phyloP scores from a whole-genome alignment of 352 stramenopile genomes.

The Pythium scleroteichum region DNA sequence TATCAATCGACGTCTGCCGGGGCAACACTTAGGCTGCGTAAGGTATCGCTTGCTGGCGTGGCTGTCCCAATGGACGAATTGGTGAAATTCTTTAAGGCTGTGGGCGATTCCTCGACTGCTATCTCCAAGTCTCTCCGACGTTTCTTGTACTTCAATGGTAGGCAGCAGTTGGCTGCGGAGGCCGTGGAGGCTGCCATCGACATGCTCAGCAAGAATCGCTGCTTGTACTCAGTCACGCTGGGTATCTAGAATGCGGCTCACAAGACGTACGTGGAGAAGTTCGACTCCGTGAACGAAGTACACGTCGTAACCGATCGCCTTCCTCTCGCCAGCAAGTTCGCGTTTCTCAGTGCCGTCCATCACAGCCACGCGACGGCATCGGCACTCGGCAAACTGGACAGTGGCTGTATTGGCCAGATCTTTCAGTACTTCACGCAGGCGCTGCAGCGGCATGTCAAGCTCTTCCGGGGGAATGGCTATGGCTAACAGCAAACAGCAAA shows the following conservation, averaged over 20 bases:
- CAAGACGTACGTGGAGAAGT: not conserved
- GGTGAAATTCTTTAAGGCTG: no score
- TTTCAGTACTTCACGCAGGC: not conserved
- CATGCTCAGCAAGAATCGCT: not conserved
- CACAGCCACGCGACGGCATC: not conserved
- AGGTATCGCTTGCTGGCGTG: not conserved
- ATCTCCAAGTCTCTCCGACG: not conserved
- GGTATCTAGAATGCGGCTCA: not conserved
- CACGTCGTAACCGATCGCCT: not conserved
- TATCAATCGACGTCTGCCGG: no score
- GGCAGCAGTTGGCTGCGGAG: not conserved
- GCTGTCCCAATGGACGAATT: slow-evolving; percentile 6
- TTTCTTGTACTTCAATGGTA: not conserved
- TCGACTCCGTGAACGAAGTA: not conserved
- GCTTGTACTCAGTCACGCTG: slow-evolving; percentile 3
- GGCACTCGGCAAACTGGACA: not conserved
- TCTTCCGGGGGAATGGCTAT: not conserved
- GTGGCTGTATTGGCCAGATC: not conserved
- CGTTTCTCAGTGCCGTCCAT: slow-evolving; percentile 8
- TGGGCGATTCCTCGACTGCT: not conserved
- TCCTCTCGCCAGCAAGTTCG: not conserved
- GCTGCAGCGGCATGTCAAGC: not conserved
- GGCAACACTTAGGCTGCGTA: not conserved
- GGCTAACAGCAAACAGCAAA: no score
- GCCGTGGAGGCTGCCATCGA: slow-evolving; percentile 1